These are phyloP conservation scores for Pittosporum tobira DNA, from an alignment of 129 eudicot species.

Conservation along the genomic window DNA sequence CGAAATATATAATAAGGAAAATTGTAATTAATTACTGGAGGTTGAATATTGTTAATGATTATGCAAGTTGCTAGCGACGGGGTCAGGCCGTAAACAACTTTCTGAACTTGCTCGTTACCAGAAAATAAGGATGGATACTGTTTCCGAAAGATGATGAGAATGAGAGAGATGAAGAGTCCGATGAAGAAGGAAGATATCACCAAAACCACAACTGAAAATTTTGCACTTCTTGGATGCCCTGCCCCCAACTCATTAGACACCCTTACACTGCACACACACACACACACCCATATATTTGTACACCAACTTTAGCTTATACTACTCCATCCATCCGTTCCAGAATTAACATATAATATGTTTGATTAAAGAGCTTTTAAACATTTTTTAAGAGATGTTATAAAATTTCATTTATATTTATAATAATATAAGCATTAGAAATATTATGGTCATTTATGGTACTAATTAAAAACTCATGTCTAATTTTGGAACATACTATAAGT, in stretches of 20 bases:
- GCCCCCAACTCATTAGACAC: conserved; percentile 60
- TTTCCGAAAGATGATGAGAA: conserved; percentile 20
- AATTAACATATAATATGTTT: too few species aligned
- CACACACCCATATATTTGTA: conserved; percentile 10
- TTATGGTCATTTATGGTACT: too few species aligned
- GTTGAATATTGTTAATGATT: conserved; percentile 29
- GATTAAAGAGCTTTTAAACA: too few species aligned
- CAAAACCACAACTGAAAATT: conserved; percentile 31
- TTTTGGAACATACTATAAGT: too few species aligned
- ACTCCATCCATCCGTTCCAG: too few species aligned
- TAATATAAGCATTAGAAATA: too few species aligned
- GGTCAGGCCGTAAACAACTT: conserved; percentile 21
- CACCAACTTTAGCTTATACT: conserved; percentile 40
- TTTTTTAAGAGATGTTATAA: too few species aligned
- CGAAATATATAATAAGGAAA: not conserved
- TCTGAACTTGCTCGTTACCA: conserved; percentile 20
- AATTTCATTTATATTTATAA: conserved; percentile 4
- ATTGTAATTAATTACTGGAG: conserved; percentile 18
- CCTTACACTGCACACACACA: conserved; percentile 32
- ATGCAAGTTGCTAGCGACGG: conserved; percentile 28
- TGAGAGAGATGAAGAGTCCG: conserved; percentile 18
- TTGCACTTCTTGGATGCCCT: conserved; percentile 39
- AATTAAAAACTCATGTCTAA: too few species aligned
- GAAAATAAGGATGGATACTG: conserved; percentile 29
- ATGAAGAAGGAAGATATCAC: conserved; percentile 20